phyloP scores from a whole-genome alignment of 2,329 filamentous ascomycete genomes.

The Aspergillus tubingensis region DNA sequence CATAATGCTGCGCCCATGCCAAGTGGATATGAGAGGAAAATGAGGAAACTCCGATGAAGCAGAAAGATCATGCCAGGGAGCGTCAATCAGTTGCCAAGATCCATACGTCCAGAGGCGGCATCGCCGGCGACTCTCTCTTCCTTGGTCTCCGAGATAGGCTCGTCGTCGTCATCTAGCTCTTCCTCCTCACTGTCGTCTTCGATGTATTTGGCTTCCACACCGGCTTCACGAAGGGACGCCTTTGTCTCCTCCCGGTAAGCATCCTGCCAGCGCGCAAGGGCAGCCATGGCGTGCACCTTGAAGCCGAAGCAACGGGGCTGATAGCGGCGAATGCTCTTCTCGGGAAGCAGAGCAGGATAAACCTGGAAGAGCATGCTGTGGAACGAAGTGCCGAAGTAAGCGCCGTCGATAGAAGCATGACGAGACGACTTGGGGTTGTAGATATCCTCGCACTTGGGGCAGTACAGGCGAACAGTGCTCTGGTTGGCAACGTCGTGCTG shows the following conservation, averaged over 20 bases:
- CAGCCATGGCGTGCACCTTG: slow-evolving; percentile 86
- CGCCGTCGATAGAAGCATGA: slow-evolving; percentile 92
- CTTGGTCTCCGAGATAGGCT: slow-evolving; percentile 21
- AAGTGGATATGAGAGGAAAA: neutral
- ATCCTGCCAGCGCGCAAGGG: slow-evolving; percentile 89
- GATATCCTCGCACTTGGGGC: slow-evolving; percentile 92
- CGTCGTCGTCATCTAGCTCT: slow-evolving; percentile 43
- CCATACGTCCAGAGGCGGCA: slow-evolving; percentile 40
- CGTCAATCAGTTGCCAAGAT: slow-evolving; percentile 33
- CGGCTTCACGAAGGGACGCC: slow-evolving; percentile 66
- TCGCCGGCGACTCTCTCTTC: slow-evolving; percentile 30
- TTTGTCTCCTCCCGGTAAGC: slow-evolving; percentile 79
- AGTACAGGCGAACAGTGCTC: slow-evolving; percentile 95
- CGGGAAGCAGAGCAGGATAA: slow-evolving; percentile 83
- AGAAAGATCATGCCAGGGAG: slow-evolving; percentile 1
- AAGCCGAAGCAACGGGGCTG: slow-evolving; percentile 92
- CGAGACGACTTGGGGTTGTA: slow-evolving; percentile 98
- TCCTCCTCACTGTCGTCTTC: slow-evolving; percentile 67
- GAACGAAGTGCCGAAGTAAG: slow-evolving; percentile 97
- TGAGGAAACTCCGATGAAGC: neutral
- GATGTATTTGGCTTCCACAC: slow-evolving; percentile 75
- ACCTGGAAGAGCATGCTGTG: slow-evolving; percentile 99
- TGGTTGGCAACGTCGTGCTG: slow-evolving; percentile 84
- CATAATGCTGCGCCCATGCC: neutral
- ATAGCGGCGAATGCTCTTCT: slow-evolving; percentile 83